These are phyloP conservation scores for Lecanicillium sp. DNA, from an alignment of 2,329 filamentous ascomycete genomes.

Conservation along the genomic window DNA sequence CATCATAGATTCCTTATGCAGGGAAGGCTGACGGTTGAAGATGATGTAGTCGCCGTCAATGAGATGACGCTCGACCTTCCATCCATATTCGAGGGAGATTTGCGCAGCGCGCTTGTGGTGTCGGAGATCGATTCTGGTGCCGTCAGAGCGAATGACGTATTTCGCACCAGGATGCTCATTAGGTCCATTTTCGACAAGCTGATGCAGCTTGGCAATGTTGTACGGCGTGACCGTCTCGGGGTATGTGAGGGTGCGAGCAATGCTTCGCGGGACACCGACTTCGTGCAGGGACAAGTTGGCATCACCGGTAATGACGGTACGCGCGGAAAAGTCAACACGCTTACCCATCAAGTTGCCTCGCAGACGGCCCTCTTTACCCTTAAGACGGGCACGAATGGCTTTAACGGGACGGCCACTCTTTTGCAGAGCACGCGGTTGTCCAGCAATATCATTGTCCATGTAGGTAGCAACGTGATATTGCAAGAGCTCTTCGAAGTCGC, in stretches of 20 bases:
- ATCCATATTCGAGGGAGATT: slow-evolving; percentile 87
- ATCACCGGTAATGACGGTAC: slow-evolving; percentile 98
- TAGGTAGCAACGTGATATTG: slow-evolving; percentile 99
- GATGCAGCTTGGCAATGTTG: slow-evolving; percentile 89
- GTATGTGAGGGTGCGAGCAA: slow-evolving; percentile 88
- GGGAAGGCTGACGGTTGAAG: slow-evolving; percentile 97
- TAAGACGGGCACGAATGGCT: slow-evolving; percentile 91
- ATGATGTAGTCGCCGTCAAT: slow-evolving; percentile 96
- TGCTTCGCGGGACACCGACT: slow-evolving; percentile 92
- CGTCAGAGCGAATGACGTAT: slow-evolving; percentile 91
- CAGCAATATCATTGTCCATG: slow-evolving; percentile 99
- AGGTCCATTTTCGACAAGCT: slow-evolving; percentile 86
- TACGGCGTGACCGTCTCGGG: slow-evolving; percentile 96
- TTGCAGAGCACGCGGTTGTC: slow-evolving; percentile 87
- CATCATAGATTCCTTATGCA: slow-evolving; percentile 99
- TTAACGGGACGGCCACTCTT: slow-evolving; percentile 97
- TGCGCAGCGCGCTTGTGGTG: slow-evolving; percentile 85
- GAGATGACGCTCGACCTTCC: slow-evolving; percentile 97
- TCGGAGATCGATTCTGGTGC: slow-evolving; percentile 88
- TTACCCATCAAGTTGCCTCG: slow-evolving; percentile 99
- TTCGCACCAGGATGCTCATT: slow-evolving; percentile 94
- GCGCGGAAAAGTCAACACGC: slow-evolving; percentile 97
- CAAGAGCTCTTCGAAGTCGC: slow-evolving; percentile 84
- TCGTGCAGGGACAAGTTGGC: slow-evolving; percentile 94
- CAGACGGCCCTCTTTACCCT: slow-evolving; percentile 97